Percentiles rank a stretch among this genome's conserved stretches.
These are phyloP conservation scores for Phytopythium delawarense DNA, from an alignment of 352 stramenopile genomes.

Conservation along the genomic window DNA sequence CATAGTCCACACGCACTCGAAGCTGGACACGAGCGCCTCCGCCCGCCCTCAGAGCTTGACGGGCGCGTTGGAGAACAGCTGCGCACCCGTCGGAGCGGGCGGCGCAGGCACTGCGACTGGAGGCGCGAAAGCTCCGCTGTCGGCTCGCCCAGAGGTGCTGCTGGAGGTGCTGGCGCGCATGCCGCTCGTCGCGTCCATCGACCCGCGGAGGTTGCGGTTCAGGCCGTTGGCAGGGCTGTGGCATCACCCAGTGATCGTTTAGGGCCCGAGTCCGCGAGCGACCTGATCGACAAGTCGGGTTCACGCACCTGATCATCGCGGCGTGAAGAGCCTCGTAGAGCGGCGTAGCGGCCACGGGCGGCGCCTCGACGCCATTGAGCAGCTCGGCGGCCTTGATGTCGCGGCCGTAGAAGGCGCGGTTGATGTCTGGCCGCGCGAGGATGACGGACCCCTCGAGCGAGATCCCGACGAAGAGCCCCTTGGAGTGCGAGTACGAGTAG, in stretches of 20 bases:
- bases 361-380: conserved; percentile 65
- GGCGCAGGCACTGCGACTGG: conserved; percentile 12
- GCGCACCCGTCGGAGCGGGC: conserved; percentile 12
- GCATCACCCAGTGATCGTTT: neutral
- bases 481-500: conserved; percentile 91
- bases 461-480: conserved; percentile 88
- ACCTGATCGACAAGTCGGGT: neutral
- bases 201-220: conserved; percentile 34
- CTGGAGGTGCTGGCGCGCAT: neutral
- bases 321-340: conserved; percentile 82
- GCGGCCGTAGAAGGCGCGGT: conserved; percentile 91
- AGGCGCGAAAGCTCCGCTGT: neutral
- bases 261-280: neutral
- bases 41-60: conserved; percentile 30
- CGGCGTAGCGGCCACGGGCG: conserved; percentile 74
- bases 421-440: conserved; percentile 86
- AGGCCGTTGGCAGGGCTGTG: conserved; percentile 57
- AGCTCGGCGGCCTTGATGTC: conserved; percentile 64
- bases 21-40: neutral
- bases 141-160: neutral
- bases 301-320: conserved; percentile 56
- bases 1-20: neutral
- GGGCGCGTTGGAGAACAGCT: conserved; percentile 33
- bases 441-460: conserved; percentile 90
- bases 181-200: conserved; percentile 9